Base-by-base conservation (phyloP, 192 early-diverging fungal species). In the Phlyctochytrium arcticum region DNA sequence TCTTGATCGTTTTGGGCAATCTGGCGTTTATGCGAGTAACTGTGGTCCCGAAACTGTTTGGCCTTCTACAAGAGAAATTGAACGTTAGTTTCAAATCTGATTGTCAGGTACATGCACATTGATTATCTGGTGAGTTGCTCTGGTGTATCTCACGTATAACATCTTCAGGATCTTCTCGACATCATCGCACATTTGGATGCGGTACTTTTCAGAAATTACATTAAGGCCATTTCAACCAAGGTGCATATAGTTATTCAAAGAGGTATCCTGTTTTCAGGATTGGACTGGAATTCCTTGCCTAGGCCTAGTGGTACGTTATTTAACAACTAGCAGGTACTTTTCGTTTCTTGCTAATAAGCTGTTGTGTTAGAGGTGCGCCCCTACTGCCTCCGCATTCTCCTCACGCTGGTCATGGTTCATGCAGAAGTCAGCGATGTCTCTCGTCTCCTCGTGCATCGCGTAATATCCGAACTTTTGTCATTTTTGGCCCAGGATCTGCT, bases 351-450 rank as follows among this genome's bases (percentile, higher is more conserved):
- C 33, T 29, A 32, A 33, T 7, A 33, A 12, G 49, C 8, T 55
- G 6, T 9, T 31, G 30, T 9, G 6, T 23, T 51, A 90, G 92
- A 93, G 62, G 89, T 95, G 6, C 88, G 94, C 54, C 81, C 92
- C 5, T 94, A 93, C 75, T 88, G 91, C 32, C 89, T 88, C 31
- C 90, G 94, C 60, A 87, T 92, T 32, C 68, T 98, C 57, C 80
- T 95, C 56, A 81, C 80, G 37, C 67, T 98, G 48, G 96, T 98
- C 9, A 79, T 92, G 65, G 87, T 91, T 3, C 96, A 98, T 65
- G 87, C 96, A 0, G 85, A 93, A 74, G 87, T 98, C 48, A 92
- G 81, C 47, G 90, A 89, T 67, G 81, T 93, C 21, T 89, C 89
- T 29, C 85, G 89, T 54, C 84, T 82, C 21, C 76, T 98, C 17